Conservation (phyloP, 2,329 filamentous ascomycete genomes). For the Colletotrichum sp. region DNA sequence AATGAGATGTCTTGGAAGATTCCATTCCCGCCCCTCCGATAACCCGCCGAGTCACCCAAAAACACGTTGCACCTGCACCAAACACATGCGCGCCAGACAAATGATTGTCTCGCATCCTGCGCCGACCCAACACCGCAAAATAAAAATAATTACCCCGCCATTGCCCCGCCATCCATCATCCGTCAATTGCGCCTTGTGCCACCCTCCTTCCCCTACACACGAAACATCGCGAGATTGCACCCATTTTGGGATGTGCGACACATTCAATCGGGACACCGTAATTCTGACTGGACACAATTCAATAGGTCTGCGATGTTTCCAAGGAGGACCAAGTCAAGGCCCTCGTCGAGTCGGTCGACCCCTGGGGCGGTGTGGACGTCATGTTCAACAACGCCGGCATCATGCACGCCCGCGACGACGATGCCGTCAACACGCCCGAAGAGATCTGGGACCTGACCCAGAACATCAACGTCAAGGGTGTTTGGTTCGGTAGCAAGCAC, state of each 20-base stretch:
- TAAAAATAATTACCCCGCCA: constrained; percentile 12
- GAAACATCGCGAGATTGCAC: neutral
- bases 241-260: neutral
- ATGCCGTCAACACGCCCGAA: constrained; percentile 84
- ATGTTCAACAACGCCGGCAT: constrained; percentile 99
- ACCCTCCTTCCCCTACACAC: neutral
- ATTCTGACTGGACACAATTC: neutral
- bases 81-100: neutral
- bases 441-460: constrained; percentile 94
- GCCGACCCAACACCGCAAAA: neutral
- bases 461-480: constrained; percentile 95
- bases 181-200: neutral
- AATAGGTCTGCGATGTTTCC: constrained; percentile 72
- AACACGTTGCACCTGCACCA: constrained; percentile 26
- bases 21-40: constrained; percentile 9
- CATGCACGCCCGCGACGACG: constrained; percentile 85
- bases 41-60: neutral
- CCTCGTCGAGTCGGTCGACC: constrained; percentile 76
- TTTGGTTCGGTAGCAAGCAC: constrained; percentile 97
- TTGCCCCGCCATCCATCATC: constrained; percentile 2
- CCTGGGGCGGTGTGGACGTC: constrained; percentile 87
- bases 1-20: constrained; percentile 1
- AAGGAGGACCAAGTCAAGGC: constrained; percentile 81
- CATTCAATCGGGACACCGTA: neutral
- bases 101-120: neutral